Percentiles rank a stretch among this genome's conserved stretches.
phyloP scores from a whole-genome alignment of 2,329 filamentous ascomycete genomes.

The Fusarium nematophilum region DNA sequence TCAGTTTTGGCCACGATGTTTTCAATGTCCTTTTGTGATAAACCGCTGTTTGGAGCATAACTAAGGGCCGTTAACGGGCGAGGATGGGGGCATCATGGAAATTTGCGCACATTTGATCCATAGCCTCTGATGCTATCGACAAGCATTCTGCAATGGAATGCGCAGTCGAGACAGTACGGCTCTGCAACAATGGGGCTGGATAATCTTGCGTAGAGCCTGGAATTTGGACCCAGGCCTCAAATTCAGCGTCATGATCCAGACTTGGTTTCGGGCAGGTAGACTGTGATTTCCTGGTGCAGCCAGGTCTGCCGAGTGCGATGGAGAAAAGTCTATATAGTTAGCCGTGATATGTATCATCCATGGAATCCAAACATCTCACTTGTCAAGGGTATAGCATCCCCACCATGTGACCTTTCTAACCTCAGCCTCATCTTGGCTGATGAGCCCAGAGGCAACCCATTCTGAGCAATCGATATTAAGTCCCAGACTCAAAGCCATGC shows the following conservation, averaged over 20 bases:
- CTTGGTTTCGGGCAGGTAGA: conserved; percentile 34
- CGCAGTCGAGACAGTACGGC: too few species aligned
- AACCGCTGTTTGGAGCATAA: conserved; percentile 9
- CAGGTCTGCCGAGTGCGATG: conserved; percentile 31
- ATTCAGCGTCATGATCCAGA: conserved; percentile 20
- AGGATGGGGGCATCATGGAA: too few species aligned
- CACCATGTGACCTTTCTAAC: conserved; percentile 38
- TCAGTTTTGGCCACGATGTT: conserved; percentile 7
- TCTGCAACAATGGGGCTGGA: too few species aligned
- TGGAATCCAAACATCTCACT: conserved; percentile 14
- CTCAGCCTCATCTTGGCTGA: conserved; percentile 32
- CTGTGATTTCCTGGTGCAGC: conserved; percentile 25
- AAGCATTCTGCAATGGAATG: conserved; percentile 10
- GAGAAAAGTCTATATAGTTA: conserved; percentile 28
- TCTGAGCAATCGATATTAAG: conserved; percentile 36
- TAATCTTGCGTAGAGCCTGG: too few species aligned
- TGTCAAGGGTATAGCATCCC: conserved; percentile 41
- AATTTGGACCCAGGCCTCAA: too few species aligned
- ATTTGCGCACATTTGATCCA: conserved; percentile 12
- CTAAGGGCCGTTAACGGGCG: neutral
- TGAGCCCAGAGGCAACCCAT: conserved; percentile 12
- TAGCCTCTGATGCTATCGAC: neutral
- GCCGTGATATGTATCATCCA: neutral
- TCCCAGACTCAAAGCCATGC: conserved; percentile 43
- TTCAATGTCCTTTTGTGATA: conserved; percentile 1